A percentile compares a stretch with the other conserved stretches of the same genome.
phyloP scores from a whole-genome alignment of 768 basidiomycete species.

The Suillus spraguei region DNA sequence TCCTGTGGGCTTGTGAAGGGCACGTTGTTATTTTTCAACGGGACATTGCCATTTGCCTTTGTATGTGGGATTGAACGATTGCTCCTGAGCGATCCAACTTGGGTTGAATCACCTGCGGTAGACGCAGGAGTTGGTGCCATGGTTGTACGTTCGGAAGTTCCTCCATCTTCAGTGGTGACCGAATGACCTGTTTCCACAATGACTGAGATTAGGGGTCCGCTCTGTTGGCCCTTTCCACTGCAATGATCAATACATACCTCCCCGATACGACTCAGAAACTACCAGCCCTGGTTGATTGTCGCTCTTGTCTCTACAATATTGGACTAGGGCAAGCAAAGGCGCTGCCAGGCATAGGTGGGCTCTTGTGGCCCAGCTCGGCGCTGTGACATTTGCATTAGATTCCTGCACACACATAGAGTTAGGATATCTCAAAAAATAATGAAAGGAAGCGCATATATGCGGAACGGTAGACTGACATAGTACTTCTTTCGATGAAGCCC shows the following conservation, averaged over 20 bases:
- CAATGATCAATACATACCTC: conserved; percentile 10
- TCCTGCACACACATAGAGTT: neutral
- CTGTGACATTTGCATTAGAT: conserved; percentile 4
- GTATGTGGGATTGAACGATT: neutral
- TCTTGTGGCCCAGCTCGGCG: conserved; percentile 19
- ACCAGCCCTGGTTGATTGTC: neutral
- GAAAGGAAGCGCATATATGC: neutral
- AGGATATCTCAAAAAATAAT: neutral
- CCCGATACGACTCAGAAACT: conserved; percentile 19
- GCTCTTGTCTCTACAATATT: conserved; percentile 1
- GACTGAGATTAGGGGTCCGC: conserved; percentile 8
- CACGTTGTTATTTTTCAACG: neutral
- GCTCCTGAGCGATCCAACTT: conserved; percentile 1
- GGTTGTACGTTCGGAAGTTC: neutral
- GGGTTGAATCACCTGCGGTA: neutral
- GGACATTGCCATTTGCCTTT: conserved; percentile 3
- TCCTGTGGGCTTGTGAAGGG: conserved; percentile 60
- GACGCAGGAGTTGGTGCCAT: neutral
- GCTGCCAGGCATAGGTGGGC: conserved; percentile 10
- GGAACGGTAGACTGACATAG: conserved; percentile 44
- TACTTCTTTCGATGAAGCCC: conserved; percentile 64
- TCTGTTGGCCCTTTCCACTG: neutral
- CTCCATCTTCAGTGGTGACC: neutral
- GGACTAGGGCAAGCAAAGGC: conserved; percentile 12
- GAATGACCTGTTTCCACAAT: neutral